These are phyloP conservation scores for Pinus taeda DNA, from an alignment of 75 land plant genomes.

Conservation along the genomic window DNA sequence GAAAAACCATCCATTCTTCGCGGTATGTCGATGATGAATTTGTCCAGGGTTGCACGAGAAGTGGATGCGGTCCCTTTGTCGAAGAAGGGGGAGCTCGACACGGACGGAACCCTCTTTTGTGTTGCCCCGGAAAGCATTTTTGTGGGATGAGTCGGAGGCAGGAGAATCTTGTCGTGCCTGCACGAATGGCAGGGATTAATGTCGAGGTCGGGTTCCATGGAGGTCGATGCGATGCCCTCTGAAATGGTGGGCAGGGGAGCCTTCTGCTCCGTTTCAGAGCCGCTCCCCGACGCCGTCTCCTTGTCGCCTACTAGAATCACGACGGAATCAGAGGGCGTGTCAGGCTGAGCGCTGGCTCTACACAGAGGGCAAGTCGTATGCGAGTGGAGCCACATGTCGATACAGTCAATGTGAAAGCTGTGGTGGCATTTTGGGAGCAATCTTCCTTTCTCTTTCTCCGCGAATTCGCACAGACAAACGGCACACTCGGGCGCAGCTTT, in stretches of 20 bases:
- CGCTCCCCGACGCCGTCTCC: neutral
- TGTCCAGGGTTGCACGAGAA: neutral
- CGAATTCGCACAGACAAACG: constrained; percentile 36
- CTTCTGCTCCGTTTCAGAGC: no score
- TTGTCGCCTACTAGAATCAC: no score
- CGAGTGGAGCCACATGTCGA: constrained; percentile 37
- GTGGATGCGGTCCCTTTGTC: neutral
- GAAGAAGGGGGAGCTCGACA: constrained; percentile 12
- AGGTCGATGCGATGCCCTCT: no score
- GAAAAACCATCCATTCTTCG: neutral
- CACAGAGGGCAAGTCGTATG: constrained; percentile 5
- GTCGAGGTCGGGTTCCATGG: no score
- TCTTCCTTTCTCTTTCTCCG: constrained; percentile 16
- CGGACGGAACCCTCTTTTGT: constrained; percentile 21
- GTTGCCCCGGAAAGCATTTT: constrained; percentile 64
- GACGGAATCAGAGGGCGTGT: neutral
- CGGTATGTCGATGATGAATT: constrained; percentile 23
- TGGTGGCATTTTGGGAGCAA: constrained; percentile 32
- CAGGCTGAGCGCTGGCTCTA: constrained; percentile 15
- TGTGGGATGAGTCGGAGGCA: constrained; percentile 27
- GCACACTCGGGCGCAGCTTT: constrained; percentile 20
- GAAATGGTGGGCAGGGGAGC: no score
- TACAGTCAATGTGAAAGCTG: constrained; percentile 35
- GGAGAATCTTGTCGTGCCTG: neutral
- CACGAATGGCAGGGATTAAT: neutral